Conservation (phyloP, 257 asterid species). For the Nicotiana knightiana region DNA sequence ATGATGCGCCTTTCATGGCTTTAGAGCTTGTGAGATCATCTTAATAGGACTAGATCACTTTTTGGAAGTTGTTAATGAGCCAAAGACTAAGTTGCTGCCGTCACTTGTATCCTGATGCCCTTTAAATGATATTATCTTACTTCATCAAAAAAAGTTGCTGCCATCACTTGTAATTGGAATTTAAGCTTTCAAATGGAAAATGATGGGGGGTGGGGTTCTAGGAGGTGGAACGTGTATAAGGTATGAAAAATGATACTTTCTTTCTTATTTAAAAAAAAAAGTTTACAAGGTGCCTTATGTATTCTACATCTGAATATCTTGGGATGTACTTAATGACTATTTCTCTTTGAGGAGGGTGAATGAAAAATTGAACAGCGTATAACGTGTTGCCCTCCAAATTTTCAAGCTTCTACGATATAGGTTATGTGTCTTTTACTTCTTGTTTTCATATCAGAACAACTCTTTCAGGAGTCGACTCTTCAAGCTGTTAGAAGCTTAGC, state of each 20-base stretch:
- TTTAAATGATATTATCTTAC: too few relatives aligned
- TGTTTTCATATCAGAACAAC: neutral
- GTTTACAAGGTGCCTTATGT: neutral
- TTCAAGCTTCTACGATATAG: neutral
- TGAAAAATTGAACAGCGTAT: neutral
- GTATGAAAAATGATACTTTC: neutral
- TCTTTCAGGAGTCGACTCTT: neutral
- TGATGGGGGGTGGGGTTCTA: neutral
- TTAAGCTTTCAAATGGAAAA: neutral
- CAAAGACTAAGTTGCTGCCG: neutral
- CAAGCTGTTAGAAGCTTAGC: neutral
- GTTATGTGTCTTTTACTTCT: neutral
- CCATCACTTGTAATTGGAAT: neutral
- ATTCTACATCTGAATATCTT: neutral
- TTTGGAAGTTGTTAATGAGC: neutral
- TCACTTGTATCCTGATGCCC: neutral
- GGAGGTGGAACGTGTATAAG: neutral
- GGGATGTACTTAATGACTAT: neutral
- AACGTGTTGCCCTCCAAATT: neutral
- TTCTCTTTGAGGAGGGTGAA: neutral
- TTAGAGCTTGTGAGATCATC: neutral
- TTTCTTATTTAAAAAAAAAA: too few relatives aligned
- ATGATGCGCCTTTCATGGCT: neutral
- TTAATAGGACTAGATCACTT: neutral
- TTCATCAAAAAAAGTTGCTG: neutral